These are phyloP conservation scores for Austroboletus eburneus DNA, from an alignment of 768 basidiomycete genomes.

Conservation along the genomic window DNA sequence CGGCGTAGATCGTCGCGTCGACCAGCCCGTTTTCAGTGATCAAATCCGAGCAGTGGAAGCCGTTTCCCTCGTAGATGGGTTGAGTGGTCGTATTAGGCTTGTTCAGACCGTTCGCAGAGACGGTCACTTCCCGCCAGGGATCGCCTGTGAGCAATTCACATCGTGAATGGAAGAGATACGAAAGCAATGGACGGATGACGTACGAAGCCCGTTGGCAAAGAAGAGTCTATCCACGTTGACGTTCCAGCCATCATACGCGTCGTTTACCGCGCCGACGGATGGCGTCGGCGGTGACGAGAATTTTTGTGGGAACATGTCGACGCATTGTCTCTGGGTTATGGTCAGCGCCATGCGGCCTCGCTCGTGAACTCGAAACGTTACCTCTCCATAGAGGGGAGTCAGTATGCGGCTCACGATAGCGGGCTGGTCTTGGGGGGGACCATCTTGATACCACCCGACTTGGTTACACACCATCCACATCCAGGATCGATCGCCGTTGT, in stretches of 20 bases:
- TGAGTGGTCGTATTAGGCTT: background rate
- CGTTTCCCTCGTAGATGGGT: conserved; percentile 55
- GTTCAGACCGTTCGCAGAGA: background rate
- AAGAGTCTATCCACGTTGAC: conserved; percentile 54
- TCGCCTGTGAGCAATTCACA: conserved; percentile 43
- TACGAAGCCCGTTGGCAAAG: conserved; percentile 67
- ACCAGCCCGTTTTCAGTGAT: conserved; percentile 34
- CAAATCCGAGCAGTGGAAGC: conserved; percentile 69
- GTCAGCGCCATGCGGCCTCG: background rate
- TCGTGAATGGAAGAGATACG: background rate
- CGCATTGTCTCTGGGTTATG: conserved; percentile 59
- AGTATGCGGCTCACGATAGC: conserved; percentile 33
- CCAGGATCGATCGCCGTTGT: conserved; percentile 63
- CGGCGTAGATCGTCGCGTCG: conserved; percentile 49
- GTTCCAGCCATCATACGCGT: conserved; percentile 58
- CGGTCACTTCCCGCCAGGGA: conserved; percentile 63
- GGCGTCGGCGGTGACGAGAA: conserved; percentile 48
- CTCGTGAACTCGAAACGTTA: conserved; percentile 3
- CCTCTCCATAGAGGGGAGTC: conserved; percentile 28
- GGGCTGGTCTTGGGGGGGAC: conserved; percentile 36
- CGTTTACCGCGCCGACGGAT: conserved; percentile 41
- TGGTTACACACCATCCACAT: conserved; percentile 73
- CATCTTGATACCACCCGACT: conserved; percentile 49
- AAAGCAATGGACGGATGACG: conserved; percentile 16
- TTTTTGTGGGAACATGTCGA: conserved; percentile 58